A percentile compares a stretch with the other conserved stretches of the same genome.
Evolutionary conservation across 2,329 filamentous ascomycete species (phyloP).

Genomic region (Talaromyces albobiverticillius): DNA sequence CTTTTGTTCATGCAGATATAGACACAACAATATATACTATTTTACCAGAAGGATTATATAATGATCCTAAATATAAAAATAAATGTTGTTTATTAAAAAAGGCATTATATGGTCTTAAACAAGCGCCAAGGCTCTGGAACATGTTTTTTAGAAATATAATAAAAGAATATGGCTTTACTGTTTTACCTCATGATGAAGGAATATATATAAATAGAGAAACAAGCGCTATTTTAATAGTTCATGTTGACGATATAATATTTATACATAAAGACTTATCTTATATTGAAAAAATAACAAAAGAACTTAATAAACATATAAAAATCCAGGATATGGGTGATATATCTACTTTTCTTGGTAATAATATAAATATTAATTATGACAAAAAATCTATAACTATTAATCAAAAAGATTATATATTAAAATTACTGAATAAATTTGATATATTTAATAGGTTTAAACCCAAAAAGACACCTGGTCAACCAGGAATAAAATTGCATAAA

Average conservation of each 20-base stretch:
- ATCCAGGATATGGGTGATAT: too few species aligned
- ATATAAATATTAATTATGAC: too few species aligned
- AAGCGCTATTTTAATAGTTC: not conserved
- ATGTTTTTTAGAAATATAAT: not conserved
- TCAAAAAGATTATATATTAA: too few species aligned
- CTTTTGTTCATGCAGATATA: not conserved
- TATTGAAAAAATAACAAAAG: too few species aligned
- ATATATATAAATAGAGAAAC: not conserved
- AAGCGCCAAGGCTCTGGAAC: not conserved
- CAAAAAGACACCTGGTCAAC: too few species aligned
- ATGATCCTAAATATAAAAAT: not conserved
- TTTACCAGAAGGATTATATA: not conserved
- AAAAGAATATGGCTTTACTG: not conserved
- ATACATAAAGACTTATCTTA: not conserved
- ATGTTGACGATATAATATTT: not conserved
- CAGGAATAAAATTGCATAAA: too few species aligned
- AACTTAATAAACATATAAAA: too few species aligned
- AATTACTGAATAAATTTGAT: too few species aligned
- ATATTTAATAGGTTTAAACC: too few species aligned
- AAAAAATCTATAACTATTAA: too few species aligned
- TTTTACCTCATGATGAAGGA: not conserved
- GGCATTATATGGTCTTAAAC: not conserved
- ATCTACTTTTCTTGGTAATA: too few species aligned
- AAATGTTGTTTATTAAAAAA: constrained; percentile 1
- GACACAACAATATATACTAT: not conserved